Evolutionary conservation across 179 eudicot species (phyloP), one percentile per base, ranked within the genome.

Genomic region (Pouteria campechiana): DNA sequence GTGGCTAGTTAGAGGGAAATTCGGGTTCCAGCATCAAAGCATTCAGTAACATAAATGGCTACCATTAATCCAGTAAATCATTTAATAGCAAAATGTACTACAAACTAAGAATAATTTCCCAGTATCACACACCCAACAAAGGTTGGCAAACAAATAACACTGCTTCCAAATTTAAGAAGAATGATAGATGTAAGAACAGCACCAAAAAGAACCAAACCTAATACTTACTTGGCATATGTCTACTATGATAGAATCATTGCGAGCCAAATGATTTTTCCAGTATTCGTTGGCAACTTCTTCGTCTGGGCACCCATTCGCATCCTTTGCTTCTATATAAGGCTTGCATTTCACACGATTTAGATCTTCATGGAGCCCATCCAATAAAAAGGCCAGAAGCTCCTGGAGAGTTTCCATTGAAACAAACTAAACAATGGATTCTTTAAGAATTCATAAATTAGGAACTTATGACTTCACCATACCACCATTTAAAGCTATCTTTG

Each of bases 341-440:
- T 79, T 76, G 33, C 44, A 42, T 59, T 72, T 87, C 46, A 79
- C 90, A 37, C 90, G 86, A 65, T 87, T 87, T 50, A 87, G 71
- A 63, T 83, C 96, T 75, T 87, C 90, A 57, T 76, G 94, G 27
- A 87, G 94, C 17, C 87, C 86, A 72, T 87, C 83, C 79, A 87
- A 67, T 29, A 87, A 65, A 66, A 79, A 83, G 29, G 94, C 68
- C 51, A 87, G 74, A 47, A 87, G 72, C 46, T 87, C 96, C 96
- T 87, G 60, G 38, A 32, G n/a, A n/a, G n/a, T n/a, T n/a, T n/a
- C n/a, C n/a, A n/a, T n/a, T n/a, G n/a, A n/a, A n/a, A n/a, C n/a
- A n/a, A n/a, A n/a, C n/a, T n/a, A n/a, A n/a, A n/a, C n/a, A n/a
- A n/a, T n/a, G n/a, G n/a, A n/a, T n/a, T n/a, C n/a, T n/a, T n/a